Evolutionary conservation across 108 stramenopile genomes (phyloP), one percentile per base, ranked within the genome.

Genomic region (Bacterosira constricta): DNA sequence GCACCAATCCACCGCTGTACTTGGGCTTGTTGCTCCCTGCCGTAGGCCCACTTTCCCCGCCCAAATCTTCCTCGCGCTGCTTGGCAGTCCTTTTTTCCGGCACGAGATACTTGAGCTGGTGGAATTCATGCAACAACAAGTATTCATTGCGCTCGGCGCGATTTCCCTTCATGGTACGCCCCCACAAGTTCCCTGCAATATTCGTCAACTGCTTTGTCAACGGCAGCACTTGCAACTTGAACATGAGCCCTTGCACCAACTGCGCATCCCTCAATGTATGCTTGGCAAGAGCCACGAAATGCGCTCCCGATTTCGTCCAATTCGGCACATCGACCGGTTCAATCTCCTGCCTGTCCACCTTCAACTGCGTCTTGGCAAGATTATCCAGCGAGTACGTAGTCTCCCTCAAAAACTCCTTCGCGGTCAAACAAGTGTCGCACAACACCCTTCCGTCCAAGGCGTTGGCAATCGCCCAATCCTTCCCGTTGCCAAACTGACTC

Each of bases 131-230:
- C 10, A 99, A 86, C 27, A 99, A 83, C 77, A 99, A 80, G 77
- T 97, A 98, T 71, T 99, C 99, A 47, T 95, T 98, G 7, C 99
- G 92, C 71, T 98, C 98, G n/a, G 99, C 98, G n/a, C 99, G 95
- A 56, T 96, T 95, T 51, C 97, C 94, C 71, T 94, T 87, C 77
- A 98, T 67, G 17, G 98, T 98, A 44, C 91, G 94, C 21, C 90
- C 85, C 97, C 98, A 99, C 13, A 98, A 70, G 63, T 99, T 99
- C 9, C 99, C 99, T 9, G 96, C 93, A 70, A 99, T 93, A 78
- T 90, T 91, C 27, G 98, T 98, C 27, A 99, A 83, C 82, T 99
- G 99, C 61, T 96, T 93, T 29, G 96, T 96, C 59, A 99, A 85
- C 3, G 99, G 99, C 39, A 99, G 66, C 32, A 98, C 83, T 86